These are phyloP conservation scores for Trichoderma polysporum DNA, from an alignment of 2,329 filamentous ascomycete species.

Conservation along the genomic window DNA sequence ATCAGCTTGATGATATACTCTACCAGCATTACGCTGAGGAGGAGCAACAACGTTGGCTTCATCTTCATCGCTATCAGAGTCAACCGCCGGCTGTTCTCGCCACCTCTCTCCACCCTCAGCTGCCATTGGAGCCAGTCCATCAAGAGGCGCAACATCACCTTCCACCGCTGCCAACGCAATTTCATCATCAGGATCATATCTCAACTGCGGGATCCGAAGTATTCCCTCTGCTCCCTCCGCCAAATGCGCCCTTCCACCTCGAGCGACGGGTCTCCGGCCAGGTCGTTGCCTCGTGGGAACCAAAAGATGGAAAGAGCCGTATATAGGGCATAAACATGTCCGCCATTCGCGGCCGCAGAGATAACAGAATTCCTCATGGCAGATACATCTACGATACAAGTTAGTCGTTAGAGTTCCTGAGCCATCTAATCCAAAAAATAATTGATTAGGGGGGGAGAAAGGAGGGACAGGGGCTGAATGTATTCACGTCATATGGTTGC, in stretches of 20 bases:
- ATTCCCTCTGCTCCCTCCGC: background rate
- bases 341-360: background rate
- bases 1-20: background rate
- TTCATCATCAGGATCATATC: conserved; percentile 7
- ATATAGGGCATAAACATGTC: background rate
- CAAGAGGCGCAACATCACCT: background rate
- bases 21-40: background rate
- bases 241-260: background rate
- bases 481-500: conserved; percentile 29
- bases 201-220: background rate
- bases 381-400: background rate
- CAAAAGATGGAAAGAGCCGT: background rate
- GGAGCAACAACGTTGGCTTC: background rate
- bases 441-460: background rate
- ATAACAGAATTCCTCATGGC: background rate
- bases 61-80: background rate
- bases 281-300: background rate
- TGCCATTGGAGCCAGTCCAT: background rate
- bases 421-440: background rate
- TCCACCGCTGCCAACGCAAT: background rate
- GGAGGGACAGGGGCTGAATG: too few species aligned
- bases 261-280: background rate
- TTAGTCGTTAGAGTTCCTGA: background rate
- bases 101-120: background rate
- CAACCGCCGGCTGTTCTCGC: background rate